A percentile compares a stretch with the other conserved stretches of the same genome.
Conservation (phyloP, 2,329 filamentous ascomycete genomes). For the Plectosphaerella plurivora region DNA sequence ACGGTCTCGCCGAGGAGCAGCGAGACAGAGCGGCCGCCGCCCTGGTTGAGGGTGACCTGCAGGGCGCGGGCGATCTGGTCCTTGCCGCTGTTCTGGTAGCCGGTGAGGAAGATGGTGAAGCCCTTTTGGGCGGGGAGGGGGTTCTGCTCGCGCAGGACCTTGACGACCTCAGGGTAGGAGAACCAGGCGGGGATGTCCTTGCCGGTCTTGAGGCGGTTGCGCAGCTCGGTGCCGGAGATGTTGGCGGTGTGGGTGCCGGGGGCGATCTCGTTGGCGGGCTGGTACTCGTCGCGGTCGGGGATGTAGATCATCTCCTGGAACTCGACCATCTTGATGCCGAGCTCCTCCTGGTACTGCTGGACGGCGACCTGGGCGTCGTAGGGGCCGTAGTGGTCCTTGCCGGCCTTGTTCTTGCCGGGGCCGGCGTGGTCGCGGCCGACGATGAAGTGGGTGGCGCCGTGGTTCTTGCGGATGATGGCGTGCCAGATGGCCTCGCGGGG, state of each 20-base stretch:
- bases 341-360: slow-evolving; percentile 93
- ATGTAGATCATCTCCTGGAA: slow-evolving; percentile 99
- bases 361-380: slow-evolving; percentile 97
- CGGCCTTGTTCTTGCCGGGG: slow-evolving; percentile 96
- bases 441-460: slow-evolving; percentile 98
- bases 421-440: slow-evolving; percentile 97
- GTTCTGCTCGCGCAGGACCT: slow-evolving; percentile 93
- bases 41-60: slow-evolving; percentile 96
- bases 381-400: slow-evolving; percentile 94
- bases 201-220: slow-evolving; percentile 82
- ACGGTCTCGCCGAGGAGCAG: slow-evolving; percentile 95
- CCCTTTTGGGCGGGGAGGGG: slow-evolving; percentile 87
- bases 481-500: slow-evolving; percentile 99
- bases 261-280: slow-evolving; percentile 84
- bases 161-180: slow-evolving; percentile 98
- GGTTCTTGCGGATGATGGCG: slow-evolving; percentile 99
- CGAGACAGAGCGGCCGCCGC: slow-evolving; percentile 90
- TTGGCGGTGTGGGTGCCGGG: slow-evolving; percentile 80
- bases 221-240: slow-evolving; percentile 87
- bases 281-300: slow-evolving; percentile 95
- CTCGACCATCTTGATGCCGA: slow-evolving; percentile 96
- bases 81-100: slow-evolving; percentile 95
- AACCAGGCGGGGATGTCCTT: slow-evolving; percentile 99
- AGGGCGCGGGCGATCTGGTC: slow-evolving; percentile 93
- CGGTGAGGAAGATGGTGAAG: slow-evolving; percentile 97